Percentiles rank a stretch among this genome's conserved stretches.
These are phyloP conservation scores for Xylariaceae sp. DNA, from an alignment of 2,329 filamentous ascomycete genomes.

Conservation along the genomic window DNA sequence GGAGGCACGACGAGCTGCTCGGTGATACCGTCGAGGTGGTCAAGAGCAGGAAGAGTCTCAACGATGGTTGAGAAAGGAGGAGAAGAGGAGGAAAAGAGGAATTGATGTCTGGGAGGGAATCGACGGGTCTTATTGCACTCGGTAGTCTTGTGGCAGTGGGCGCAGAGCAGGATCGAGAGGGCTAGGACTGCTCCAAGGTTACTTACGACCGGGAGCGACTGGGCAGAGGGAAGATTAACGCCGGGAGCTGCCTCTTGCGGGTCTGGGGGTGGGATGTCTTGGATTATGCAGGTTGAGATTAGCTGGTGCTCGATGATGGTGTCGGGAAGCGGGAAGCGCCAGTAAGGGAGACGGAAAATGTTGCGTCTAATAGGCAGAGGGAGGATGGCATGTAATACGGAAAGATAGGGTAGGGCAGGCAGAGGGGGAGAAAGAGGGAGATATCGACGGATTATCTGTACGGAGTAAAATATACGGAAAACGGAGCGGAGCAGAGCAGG, in stretches of 20 bases:
- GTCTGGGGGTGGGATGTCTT: conserved; percentile 23
- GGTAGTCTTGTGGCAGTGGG: conserved; percentile 1
- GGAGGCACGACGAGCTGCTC: background rate
- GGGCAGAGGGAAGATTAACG: conserved; percentile 18
- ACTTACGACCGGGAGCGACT: background rate
- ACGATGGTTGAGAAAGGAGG: conserved; percentile 20
- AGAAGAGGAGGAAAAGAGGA: conserved; percentile 31
- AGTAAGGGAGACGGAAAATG: conserved; percentile 17
- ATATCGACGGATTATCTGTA: too few relatives aligned
- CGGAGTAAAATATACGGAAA: too few relatives aligned
- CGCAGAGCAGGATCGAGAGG: conserved; percentile 23
- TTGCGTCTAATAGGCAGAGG: background rate
- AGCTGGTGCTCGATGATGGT: conserved; percentile 18
- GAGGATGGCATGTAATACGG: background rate
- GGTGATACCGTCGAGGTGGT: background rate
- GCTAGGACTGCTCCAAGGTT: conserved; percentile 11
- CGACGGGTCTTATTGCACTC: conserved; percentile 32
- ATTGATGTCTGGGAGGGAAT: conserved; percentile 27
- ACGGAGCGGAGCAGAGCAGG: too few relatives aligned
- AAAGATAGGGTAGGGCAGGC: background rate
- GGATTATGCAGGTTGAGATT: conserved; percentile 28
- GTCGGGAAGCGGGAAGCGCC: conserved; percentile 26
- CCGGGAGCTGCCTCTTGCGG: conserved; percentile 9
- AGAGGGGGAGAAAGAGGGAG: conserved; percentile 1
- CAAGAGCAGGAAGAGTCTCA: conserved; percentile 5